Evolutionary conservation across 495 filamentous ascomycete species (phyloP).

Genomic region (Lophiotrema nucula): DNA sequence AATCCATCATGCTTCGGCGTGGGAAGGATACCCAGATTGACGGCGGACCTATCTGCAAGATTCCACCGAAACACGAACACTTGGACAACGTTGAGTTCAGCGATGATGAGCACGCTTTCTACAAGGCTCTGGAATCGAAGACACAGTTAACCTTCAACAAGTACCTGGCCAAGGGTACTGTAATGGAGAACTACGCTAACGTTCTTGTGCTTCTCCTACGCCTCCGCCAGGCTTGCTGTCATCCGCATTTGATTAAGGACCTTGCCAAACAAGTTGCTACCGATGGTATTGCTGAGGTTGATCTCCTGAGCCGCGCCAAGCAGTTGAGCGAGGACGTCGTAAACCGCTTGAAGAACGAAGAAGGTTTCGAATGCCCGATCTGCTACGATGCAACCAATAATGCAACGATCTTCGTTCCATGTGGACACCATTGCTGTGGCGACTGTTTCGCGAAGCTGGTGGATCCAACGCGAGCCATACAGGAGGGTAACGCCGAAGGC

Average conservation of each 20-base stretch:
- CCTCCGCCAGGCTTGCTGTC: slow-evolving; percentile 88
- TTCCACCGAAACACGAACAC: slow-evolving; percentile 69
- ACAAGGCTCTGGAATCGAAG: slow-evolving; percentile 65
- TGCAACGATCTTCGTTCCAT: slow-evolving; percentile 78
- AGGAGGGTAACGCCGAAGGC: slow-evolving; percentile 57
- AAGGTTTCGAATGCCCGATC: slow-evolving; percentile 65
- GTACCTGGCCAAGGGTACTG: slow-evolving; percentile 67
- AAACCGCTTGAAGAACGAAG: slow-evolving; percentile 61
- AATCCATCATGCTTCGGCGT: slow-evolving; percentile 80
- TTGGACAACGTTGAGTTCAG: slow-evolving; percentile 69
- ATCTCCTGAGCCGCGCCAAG: slow-evolving; percentile 65
- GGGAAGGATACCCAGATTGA: slow-evolving; percentile 83
- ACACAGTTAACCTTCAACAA: slow-evolving; percentile 73
- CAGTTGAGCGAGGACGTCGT: slow-evolving; percentile 62
- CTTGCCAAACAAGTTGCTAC: slow-evolving; percentile 58
- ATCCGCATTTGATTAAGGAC: slow-evolving; percentile 85
- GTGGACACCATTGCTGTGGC: slow-evolving; percentile 77
- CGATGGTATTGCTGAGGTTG: slow-evolving; percentile 49
- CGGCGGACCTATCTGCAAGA: slow-evolving; percentile 74
- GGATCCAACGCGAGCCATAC: slow-evolving; percentile 56
- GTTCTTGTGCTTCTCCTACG: slow-evolving; percentile 84
- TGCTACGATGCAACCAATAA: slow-evolving; percentile 76
- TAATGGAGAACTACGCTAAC: slow-evolving; percentile 78
- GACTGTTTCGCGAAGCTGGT: slow-evolving; percentile 76
- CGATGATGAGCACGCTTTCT: slow-evolving; percentile 69